Percentiles rank a stretch among this genome's conserved stretches.
Conservation (phyloP, 2,329 filamentous ascomycete species). For the Talaromyces piceae region DNA sequence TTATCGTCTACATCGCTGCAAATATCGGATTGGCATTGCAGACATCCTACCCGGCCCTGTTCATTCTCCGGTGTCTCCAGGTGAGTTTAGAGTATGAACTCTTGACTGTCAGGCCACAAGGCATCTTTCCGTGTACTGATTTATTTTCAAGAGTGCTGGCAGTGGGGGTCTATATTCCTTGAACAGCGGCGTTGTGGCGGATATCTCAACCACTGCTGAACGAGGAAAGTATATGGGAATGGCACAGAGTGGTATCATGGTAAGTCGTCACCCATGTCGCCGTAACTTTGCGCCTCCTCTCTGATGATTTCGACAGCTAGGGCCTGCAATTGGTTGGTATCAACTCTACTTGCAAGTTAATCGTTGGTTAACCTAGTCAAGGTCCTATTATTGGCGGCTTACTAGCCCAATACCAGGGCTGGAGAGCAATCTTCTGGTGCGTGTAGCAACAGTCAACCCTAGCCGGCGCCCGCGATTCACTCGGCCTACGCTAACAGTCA, state of each 20-base stretch:
- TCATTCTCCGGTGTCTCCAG: conserved; percentile 32
- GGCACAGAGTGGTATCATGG: conserved; percentile 11
- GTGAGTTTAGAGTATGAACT: conserved; percentile 31
- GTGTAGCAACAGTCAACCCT: conserved; percentile 21
- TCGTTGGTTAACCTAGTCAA: conserved; percentile 20
- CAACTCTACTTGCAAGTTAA: neutral
- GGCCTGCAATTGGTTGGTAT: neutral
- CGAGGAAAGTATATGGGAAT: conserved; percentile 36
- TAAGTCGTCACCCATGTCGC: neutral
- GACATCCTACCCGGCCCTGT: conserved; percentile 23
- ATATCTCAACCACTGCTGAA: conserved; percentile 30
- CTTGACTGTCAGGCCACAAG: conserved; percentile 24
- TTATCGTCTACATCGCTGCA: conserved; percentile 36
- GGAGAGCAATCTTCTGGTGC: conserved; percentile 40
- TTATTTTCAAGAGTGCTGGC: neutral
- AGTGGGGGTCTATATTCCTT: neutral
- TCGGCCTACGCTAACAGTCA: neutral
- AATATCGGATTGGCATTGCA: conserved; percentile 34
- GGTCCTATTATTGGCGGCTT: conserved; percentile 30
- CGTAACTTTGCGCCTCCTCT: neutral
- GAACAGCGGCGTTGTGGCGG: conserved; percentile 24
- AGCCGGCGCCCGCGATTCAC: neutral
- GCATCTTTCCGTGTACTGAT: neutral
- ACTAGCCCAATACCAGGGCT: conserved; percentile 31
- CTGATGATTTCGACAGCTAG: neutral